Evolutionary conservation across 768 basidiomycete genomes (phyloP).

Genomic region (Leucocoprinus sp.): DNA sequence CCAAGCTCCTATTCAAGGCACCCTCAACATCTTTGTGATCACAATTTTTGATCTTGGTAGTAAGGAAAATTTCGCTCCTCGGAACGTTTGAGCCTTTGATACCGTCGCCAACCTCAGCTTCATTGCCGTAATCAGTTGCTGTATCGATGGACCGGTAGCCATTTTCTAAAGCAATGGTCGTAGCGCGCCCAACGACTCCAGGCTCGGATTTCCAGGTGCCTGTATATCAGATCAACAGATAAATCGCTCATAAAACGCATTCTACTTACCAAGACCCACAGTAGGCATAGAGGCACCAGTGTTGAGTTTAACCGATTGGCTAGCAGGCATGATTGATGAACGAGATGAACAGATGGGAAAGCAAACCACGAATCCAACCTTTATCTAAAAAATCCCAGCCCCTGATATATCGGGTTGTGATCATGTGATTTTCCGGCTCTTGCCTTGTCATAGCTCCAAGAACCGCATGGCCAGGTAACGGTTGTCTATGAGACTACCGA

Average conservation of each 20-base stretch:
- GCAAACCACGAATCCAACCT: no score
- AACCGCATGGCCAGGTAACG: no score
- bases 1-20: conserved; percentile 63
- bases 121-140: conserved; percentile 64
- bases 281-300: conserved; percentile 73
- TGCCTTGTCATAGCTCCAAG: no score
- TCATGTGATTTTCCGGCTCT: no score
- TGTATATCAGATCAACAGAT: conserved; percentile 15
- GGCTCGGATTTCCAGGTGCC: conserved; percentile 77
- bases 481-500: no score
- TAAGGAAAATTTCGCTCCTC: conserved; percentile 71
- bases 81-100: conserved; percentile 69
- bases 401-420: no score
- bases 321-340: conserved; percentile 36
- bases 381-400: no score
- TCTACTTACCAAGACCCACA: conserved; percentile 49
- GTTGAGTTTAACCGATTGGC: conserved; percentile 52
- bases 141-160: conserved; percentile 75
- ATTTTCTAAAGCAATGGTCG: conserved; percentile 60
- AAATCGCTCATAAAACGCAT: background rate
- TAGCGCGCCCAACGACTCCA: conserved; percentile 65
- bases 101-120: conserved; percentile 75
- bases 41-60: conserved; percentile 61
- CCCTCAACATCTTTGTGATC: conserved; percentile 52
- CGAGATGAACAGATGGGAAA: background rate